phyloP scores from a whole-genome alignment of 768 basidiomycete genomes.

The Scleroderma bovista region DNA sequence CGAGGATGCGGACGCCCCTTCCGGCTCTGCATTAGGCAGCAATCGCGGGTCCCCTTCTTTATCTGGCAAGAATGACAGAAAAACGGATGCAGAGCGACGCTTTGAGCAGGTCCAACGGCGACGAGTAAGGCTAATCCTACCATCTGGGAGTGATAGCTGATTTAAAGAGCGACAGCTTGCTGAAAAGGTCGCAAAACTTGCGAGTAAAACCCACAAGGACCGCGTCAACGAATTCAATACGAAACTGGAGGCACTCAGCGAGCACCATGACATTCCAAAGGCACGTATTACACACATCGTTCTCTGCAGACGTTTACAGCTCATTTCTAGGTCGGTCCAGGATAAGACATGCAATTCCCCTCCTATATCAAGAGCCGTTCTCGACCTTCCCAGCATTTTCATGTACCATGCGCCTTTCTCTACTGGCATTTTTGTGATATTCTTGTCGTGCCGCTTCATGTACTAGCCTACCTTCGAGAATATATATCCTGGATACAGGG shows the following conservation, averaged over 20 bases:
- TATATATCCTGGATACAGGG: slow-evolving; percentile 22
- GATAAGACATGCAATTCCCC: slow-evolving; percentile 47
- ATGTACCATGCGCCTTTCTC: slow-evolving; percentile 11
- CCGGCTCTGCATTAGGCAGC: slow-evolving; percentile 49
- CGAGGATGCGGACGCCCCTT: slow-evolving; percentile 37
- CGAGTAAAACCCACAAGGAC: slow-evolving; percentile 88
- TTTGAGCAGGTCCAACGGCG: slow-evolving; percentile 85
- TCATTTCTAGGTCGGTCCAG: slow-evolving; percentile 68
- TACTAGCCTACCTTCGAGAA: slow-evolving; percentile 14
- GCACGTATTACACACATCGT: slow-evolving; percentile 34
- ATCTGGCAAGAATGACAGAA: slow-evolving; percentile 44
- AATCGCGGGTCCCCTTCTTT: slow-evolving; percentile 56
- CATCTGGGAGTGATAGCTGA: not conserved
- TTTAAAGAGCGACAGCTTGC: slow-evolving; percentile 47
- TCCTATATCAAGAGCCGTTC: slow-evolving; percentile 8
- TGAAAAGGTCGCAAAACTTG: slow-evolving; percentile 69
- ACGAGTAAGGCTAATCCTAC: slow-evolving; percentile 48
- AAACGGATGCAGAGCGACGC: slow-evolving; percentile 83
- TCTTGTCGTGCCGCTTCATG: slow-evolving; percentile 13
- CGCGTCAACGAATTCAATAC: slow-evolving; percentile 86
- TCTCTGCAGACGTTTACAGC: slow-evolving; percentile 25
- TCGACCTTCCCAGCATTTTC: slow-evolving; percentile 1
- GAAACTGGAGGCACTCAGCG: slow-evolving; percentile 80
- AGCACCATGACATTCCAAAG: slow-evolving; percentile 95
- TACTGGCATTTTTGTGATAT: slow-evolving; percentile 14